Percentiles rank a stretch among this genome's conserved stretches.
phyloP scores from a whole-genome alignment of 2,329 filamentous ascomycete species.

The Mycogone perniciosa region DNA sequence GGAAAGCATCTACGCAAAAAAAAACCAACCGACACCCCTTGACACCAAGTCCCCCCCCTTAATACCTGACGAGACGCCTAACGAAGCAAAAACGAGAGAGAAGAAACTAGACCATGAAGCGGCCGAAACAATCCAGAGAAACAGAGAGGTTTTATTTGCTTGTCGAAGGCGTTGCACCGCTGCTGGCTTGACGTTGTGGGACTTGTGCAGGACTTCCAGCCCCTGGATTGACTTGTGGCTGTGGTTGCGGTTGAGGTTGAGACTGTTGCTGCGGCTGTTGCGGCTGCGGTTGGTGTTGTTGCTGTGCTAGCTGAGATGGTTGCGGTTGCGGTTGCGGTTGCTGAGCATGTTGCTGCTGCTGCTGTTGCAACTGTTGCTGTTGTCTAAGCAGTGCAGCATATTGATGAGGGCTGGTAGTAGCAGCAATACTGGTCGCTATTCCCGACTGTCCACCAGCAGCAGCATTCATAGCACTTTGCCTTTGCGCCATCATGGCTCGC shows the following conservation, averaged over 20 bases:
- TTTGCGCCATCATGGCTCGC: slow-evolving; percentile 41
- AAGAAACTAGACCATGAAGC: not conserved
- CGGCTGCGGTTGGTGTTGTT: slow-evolving; percentile 14
- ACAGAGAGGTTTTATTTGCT: slow-evolving; percentile 16
- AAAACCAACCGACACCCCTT: not conserved
- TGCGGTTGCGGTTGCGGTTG: slow-evolving; percentile 12
- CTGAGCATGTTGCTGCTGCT: slow-evolving; percentile 17
- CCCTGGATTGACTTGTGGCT: slow-evolving; percentile 5
- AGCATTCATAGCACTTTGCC: slow-evolving; percentile 49
- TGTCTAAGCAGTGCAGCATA: slow-evolving; percentile 53
- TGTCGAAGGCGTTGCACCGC: slow-evolving; percentile 34
- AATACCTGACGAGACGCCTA: not conserved
- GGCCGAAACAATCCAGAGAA: slow-evolving; percentile 4
- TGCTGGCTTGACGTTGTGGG: slow-evolving; percentile 32
- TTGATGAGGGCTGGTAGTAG: slow-evolving; percentile 49
- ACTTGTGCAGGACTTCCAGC: slow-evolving; percentile 17
- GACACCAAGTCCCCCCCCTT: not conserved
- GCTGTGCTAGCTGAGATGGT: slow-evolving; percentile 13
- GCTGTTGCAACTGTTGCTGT: slow-evolving; percentile 45
- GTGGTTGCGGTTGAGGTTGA: slow-evolving; percentile 9
- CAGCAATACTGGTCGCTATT: slow-evolving; percentile 42
- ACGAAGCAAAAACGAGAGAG: not conserved
- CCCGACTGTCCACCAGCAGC: slow-evolving; percentile 46
- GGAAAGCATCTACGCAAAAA: not conserved
- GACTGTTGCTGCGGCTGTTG: slow-evolving; percentile 11